phyloP scores from a whole-genome alignment of 345 rosid species.

The Lepidium sativum region DNA sequence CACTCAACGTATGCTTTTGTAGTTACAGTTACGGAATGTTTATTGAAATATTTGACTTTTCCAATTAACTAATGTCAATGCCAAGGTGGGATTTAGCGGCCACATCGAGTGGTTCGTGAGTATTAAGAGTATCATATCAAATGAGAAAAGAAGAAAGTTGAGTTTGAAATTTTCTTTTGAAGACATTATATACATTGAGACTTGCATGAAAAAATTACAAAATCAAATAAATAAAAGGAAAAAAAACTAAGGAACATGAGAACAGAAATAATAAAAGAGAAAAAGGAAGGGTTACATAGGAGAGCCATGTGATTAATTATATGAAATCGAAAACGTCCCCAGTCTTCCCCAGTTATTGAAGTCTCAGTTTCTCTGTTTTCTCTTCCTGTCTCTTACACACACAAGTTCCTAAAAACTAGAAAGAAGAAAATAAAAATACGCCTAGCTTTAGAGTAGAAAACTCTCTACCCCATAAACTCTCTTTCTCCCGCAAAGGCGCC shows the following conservation, averaged over 20 bases:
- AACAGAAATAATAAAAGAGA: not conserved
- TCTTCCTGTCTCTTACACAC: constrained; percentile 5
- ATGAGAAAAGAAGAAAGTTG: not conserved
- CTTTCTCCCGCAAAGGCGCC: constrained; percentile 14
- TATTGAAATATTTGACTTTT: too few relatives aligned
- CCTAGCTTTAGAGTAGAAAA: not conserved
- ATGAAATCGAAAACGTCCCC: not conserved
- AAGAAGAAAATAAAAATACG: not conserved
- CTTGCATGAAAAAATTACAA: not conserved
- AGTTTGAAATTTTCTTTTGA: not conserved
- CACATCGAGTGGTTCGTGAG: too few relatives aligned
- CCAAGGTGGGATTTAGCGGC: too few relatives aligned
- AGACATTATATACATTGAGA: not conserved
- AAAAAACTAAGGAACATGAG: not conserved
- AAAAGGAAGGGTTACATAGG: not conserved
- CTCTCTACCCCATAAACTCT: constrained; percentile 6
- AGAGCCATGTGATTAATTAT: not conserved
- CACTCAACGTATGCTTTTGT: too few relatives aligned
- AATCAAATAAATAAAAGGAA: not conserved
- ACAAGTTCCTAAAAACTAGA: not conserved
- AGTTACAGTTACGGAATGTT: too few relatives aligned
- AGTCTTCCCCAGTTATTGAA: constrained; percentile 14
- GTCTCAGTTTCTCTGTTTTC: constrained; percentile 6
- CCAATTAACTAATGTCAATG: too few relatives aligned
- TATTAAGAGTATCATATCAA: too few relatives aligned